A percentile compares a stretch with the other conserved stretches of the same genome.
These are phyloP conservation scores for Kwoniella europaea DNA, from an alignment of 768 basidiomycete species.

Conservation along the genomic window DNA sequence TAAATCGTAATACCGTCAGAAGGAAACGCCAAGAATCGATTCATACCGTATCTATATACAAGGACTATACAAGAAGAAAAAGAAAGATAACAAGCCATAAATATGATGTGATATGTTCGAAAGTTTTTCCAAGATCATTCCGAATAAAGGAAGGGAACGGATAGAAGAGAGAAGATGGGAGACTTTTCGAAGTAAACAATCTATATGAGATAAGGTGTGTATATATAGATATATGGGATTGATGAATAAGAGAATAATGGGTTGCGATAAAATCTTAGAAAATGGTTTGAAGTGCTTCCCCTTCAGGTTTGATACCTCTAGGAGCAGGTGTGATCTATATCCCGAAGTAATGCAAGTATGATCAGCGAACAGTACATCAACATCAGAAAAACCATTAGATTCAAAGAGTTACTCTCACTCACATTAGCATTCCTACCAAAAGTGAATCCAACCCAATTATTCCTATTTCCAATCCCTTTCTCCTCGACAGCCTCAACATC, in stretches of 20 bases:
- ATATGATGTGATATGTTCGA: neutral
- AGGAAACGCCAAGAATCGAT: too few species aligned
- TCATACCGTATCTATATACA: too few species aligned
- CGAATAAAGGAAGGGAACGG: neutral
- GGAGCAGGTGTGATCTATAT: constrained; percentile 36
- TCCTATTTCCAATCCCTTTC: constrained; percentile 63
- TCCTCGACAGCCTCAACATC: constrained; percentile 92
- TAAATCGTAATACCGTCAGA: too few species aligned
- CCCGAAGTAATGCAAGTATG: too few species aligned
- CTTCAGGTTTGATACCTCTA: constrained; percentile 52
- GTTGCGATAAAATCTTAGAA: constrained; percentile 38
- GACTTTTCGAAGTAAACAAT: too few species aligned
- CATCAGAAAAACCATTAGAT: neutral
- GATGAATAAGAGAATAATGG: neutral
- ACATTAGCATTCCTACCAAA: constrained; percentile 56
- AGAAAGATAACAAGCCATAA: too few species aligned
- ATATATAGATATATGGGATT: neutral
- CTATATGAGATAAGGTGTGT: too few species aligned
- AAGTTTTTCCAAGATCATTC: neutral
- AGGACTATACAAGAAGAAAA: too few species aligned
- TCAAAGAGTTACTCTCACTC: constrained; percentile 9
- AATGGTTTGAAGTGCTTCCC: constrained; percentile 58
- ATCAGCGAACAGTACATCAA: too few species aligned
- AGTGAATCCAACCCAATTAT: constrained; percentile 59
- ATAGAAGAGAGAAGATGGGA: neutral